Conservation (phyloP, 75 land plant species). For the Cupressus sempervirens region DNA sequence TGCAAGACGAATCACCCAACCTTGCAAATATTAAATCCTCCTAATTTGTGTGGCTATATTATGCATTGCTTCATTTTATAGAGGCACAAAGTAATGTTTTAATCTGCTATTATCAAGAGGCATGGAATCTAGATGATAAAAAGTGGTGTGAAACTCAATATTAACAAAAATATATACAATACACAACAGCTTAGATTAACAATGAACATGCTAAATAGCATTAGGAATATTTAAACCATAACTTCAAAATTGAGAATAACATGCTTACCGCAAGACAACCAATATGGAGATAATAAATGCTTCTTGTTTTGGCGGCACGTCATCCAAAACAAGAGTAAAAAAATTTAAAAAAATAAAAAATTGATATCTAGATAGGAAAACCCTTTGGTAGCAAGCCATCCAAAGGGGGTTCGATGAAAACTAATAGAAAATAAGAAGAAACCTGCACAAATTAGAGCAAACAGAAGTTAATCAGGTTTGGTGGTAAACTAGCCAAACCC, state of each 20-base stretch:
- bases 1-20: neutral
- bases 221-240: neutral
- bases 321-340: no score
- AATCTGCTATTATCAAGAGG: neutral
- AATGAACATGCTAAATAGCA: neutral
- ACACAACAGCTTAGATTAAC: neutral
- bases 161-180: neutral
- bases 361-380: no score
- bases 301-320: no score
- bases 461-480: no score
- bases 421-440: no score
- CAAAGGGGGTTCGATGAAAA: no score
- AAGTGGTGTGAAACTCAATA: neutral
- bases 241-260: neutral
- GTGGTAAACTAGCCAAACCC: no score
- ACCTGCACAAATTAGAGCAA: no score
- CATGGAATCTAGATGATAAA: neutral
- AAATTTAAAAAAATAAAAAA: no score
- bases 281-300: slow-evolving; percentile 58
- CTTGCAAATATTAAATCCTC: neutral
- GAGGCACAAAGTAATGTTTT: neutral
- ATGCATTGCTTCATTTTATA: neutral
- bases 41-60: neutral
- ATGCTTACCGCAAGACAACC: slow-evolving; percentile 67
- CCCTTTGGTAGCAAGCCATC: no score